These are phyloP conservation scores for Brassica balearica DNA, from an alignment of 441 rosid genomes.

Conservation along the genomic window DNA sequence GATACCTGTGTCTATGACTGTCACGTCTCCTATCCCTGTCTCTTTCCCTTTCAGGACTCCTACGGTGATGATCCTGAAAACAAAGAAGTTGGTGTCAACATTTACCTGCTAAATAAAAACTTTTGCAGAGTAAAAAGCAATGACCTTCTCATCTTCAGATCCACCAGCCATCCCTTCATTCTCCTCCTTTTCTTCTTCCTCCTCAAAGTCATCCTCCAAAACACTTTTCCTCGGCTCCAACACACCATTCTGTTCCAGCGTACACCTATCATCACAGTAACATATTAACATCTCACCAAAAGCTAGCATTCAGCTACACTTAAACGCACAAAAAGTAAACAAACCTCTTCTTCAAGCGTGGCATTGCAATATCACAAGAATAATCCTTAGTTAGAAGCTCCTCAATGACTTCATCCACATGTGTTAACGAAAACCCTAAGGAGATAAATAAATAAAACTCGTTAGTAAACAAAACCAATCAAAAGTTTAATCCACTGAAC, in stretches of 20 bases:
- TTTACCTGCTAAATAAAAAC: background rate
- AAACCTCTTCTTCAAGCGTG: conserved; percentile 85
- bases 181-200: conserved; percentile 91
- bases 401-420: conserved; percentile 88
- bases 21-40: conserved; percentile 59
- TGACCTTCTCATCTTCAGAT: conserved; percentile 61
- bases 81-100: no score
- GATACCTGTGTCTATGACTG: conserved; percentile 75
- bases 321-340: conserved; percentile 6
- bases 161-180: conserved; percentile 39
- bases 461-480: background rate
- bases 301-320: background rate
- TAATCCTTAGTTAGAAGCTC: conserved; percentile 85
- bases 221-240: conserved; percentile 90
- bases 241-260: conserved; percentile 70
- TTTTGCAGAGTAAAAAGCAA: background rate
- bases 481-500: background rate
- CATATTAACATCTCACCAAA: conserved; percentile 1
- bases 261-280: conserved; percentile 59
- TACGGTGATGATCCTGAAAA: conserved; percentile 44
- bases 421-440: conserved; percentile 66
- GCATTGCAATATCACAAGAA: conserved; percentile 89
- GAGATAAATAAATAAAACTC: background rate
- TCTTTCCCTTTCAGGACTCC: conserved; percentile 71
- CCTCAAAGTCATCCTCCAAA: conserved; percentile 96